A percentile compares a stretch with the other conserved stretches of the same genome.
These are phyloP conservation scores for Aleurites moluccanus DNA, from an alignment of 441 rosid genomes.

Conservation along the genomic window DNA sequence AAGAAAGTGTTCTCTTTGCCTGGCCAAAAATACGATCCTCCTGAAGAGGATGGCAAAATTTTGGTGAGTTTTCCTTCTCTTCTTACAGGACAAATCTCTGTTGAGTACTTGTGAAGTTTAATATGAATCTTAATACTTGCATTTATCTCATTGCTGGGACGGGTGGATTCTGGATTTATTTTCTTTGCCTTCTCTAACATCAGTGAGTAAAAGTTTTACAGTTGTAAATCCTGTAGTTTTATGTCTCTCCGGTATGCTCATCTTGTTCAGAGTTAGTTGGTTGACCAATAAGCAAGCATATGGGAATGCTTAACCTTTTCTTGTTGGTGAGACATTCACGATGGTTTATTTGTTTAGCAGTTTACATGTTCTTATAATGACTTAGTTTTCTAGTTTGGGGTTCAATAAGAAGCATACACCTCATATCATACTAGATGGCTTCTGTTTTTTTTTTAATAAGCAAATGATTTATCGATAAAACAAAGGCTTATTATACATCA, in stretches of 20 bases:
- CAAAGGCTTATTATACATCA: too few species aligned
- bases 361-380: background rate
- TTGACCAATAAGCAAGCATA: background rate
- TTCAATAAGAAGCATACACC: background rate
- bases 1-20: constrained; percentile 78
- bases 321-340: background rate
- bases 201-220: background rate
- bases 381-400: background rate
- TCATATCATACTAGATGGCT: too few species aligned
- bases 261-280: background rate
- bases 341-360: background rate
- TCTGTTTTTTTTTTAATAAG: too few species aligned
- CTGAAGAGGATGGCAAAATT: constrained; percentile 98
- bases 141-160: background rate
- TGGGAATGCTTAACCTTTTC: background rate
- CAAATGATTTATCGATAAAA: too few species aligned
- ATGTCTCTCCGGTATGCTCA: background rate
- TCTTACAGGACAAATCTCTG: background rate
- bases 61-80: constrained; percentile 51
- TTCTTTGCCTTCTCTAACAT: background rate
- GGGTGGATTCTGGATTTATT: background rate
- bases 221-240: background rate
- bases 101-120: background rate
- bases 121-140: background rate
- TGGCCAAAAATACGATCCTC: constrained; percentile 85